These are phyloP conservation scores for Kuraishia piskuri DNA, from an alignment of 805 yeast species.

Conservation along the genomic window DNA sequence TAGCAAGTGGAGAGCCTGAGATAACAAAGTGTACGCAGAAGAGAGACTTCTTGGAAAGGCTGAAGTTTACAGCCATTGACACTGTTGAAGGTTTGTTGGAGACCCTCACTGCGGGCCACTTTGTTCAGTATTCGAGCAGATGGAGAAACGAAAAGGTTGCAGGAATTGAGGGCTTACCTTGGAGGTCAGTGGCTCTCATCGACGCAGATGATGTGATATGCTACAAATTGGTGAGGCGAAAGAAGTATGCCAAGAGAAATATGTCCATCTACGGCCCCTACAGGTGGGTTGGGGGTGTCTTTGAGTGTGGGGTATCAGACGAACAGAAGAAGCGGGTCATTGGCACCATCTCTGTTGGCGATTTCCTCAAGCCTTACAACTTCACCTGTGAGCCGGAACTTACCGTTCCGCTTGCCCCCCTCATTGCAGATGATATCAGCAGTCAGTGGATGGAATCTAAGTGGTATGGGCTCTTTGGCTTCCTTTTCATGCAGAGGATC, in stretches of 20 bases:
- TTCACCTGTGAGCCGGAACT: slow-evolving; percentile 26
- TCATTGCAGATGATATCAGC: slow-evolving; percentile 48
- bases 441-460: slow-evolving; percentile 34
- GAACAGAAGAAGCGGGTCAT: slow-evolving; percentile 17
- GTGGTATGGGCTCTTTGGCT: slow-evolving; percentile 1
- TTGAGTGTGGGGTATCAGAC: slow-evolving; percentile 33
- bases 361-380: not conserved
- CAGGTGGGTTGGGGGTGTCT: slow-evolving; percentile 58
- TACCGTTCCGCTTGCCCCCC: slow-evolving; percentile 42
- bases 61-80: not conserved
- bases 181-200: not conserved
- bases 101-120: not conserved
- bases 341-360: slow-evolving; percentile 6
- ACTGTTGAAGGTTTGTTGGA: not conserved
- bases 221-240: slow-evolving; percentile 50
- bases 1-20: not conserved
- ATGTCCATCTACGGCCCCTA: slow-evolving; percentile 43
- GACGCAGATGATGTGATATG: slow-evolving; percentile 27
- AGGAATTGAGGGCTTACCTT: not conserved
- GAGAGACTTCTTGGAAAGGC: slow-evolving; percentile 1
- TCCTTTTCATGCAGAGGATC: slow-evolving; percentile 30
- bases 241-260: slow-evolving; percentile 38
- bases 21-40: not conserved
- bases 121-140: slow-evolving; percentile 2
- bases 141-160: slow-evolving; percentile 1